Evolutionary conservation across 441 rosid genomes (phyloP).

Genomic region (Pelargonium cotyledonis): DNA sequence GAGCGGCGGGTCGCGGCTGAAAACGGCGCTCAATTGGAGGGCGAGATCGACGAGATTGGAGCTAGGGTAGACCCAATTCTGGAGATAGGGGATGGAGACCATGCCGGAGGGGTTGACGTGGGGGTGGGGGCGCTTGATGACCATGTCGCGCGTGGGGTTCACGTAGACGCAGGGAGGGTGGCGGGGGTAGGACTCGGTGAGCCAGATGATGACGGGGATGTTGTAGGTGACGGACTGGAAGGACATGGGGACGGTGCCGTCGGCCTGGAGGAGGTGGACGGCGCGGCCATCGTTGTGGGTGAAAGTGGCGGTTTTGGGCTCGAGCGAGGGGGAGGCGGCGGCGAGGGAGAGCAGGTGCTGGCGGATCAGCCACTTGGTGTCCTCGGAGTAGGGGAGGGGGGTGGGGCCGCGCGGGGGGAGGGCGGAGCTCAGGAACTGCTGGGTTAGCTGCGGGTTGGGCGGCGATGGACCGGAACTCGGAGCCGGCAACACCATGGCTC

Average conservation of each 20-base stretch:
- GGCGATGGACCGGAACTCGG: constrained; percentile 18
- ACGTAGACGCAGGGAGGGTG: constrained; percentile 84
- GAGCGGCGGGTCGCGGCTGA: constrained; percentile 80
- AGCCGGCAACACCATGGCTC: constrained; percentile 36
- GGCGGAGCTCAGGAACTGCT: constrained; percentile 76
- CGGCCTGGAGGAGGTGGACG: constrained; percentile 86
- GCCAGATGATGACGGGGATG: constrained; percentile 86
- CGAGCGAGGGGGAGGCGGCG: constrained; percentile 63
- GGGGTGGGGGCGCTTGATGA: constrained; percentile 79
- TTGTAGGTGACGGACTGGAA: constrained; percentile 81
- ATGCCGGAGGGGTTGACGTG: constrained; percentile 83
- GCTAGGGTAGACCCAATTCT: constrained; percentile 81
- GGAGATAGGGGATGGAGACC: constrained; percentile 70
- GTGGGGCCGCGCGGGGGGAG: constrained; percentile 85
- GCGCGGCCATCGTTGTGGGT: constrained; percentile 98
- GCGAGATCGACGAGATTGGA: constrained; percentile 83
- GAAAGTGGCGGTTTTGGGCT: constrained; percentile 82
- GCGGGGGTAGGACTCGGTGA: constrained; percentile 83
- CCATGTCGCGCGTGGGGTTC: constrained; percentile 90
- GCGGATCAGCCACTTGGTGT: constrained; percentile 81
- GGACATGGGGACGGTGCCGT: constrained; percentile 83
- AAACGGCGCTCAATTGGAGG: constrained; percentile 44
- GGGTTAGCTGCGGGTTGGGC: constrained; percentile 48
- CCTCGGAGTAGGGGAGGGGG: constrained; percentile 71
- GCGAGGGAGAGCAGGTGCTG: constrained; percentile 69